Conservation (phyloP, 345 rosid genomes). For the Viola odorata region DNA sequence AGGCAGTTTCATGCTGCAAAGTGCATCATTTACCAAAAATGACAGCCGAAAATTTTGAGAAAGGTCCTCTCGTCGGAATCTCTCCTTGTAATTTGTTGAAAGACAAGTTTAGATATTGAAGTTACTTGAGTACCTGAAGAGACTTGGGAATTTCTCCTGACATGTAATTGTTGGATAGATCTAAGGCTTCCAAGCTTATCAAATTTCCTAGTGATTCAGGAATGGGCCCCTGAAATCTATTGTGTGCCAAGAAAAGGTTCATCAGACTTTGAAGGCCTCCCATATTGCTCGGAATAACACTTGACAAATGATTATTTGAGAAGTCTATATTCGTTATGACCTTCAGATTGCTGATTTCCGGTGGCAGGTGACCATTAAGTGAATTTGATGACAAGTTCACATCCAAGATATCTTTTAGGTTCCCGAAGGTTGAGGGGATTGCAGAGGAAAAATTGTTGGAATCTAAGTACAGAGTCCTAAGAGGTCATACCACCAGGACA, state of each 20-base stretch:
- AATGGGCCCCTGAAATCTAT: background rate
- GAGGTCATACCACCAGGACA: slow-evolving; percentile 9
- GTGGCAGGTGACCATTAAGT: background rate
- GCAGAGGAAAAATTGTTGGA: slow-evolving; percentile 9
- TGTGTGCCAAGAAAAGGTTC: background rate
- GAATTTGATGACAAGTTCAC: slow-evolving; percentile 2
- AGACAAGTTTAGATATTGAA: background rate
- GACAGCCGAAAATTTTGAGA: slow-evolving; percentile 12
- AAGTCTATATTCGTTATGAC: background rate
- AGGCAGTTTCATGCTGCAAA: background rate
- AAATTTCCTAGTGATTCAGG: background rate
- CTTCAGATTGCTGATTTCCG: background rate
- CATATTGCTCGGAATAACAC: slow-evolving; percentile 12
- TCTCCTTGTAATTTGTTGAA: background rate
- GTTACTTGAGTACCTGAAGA: background rate
- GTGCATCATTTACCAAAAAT: slow-evolving; percentile 13
- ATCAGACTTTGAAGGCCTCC: background rate
- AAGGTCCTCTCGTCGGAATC: slow-evolving; percentile 16
- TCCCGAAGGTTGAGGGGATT: slow-evolving; percentile 19
- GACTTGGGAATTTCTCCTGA: slow-evolving; percentile 7
- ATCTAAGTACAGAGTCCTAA: background rate
- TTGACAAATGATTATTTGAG: slow-evolving; percentile 5
- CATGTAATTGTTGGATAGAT: background rate
- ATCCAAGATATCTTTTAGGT: background rate
- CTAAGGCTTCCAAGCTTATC: slow-evolving; percentile 1